These are phyloP conservation scores for Comarum palustre DNA, from an alignment of 306 rosid genomes.

Conservation along the genomic window DNA sequence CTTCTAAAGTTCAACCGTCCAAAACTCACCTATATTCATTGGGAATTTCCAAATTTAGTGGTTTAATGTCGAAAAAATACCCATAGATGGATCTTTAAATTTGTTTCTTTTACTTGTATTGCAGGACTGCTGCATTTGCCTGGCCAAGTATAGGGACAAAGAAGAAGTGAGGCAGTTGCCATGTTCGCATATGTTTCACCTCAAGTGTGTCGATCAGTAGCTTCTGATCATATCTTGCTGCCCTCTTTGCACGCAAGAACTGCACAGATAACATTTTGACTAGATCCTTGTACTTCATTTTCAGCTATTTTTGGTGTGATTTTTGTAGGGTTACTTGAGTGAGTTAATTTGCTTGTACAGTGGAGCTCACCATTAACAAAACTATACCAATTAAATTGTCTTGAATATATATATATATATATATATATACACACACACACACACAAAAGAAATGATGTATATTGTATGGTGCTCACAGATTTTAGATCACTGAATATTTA, in stretches of 20 bases:
- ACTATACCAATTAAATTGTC: constrained; percentile 17
- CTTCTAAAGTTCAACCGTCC: background rate
- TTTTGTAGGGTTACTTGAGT: constrained; percentile 59
- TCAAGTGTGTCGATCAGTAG: constrained; percentile 93
- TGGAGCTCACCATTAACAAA: constrained; percentile 71
- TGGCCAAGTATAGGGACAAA: constrained; percentile 66
- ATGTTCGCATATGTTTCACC: constrained; percentile 79
- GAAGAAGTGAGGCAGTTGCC: constrained; percentile 86
- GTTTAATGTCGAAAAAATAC: background rate
- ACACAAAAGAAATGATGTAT: constrained; percentile 12
- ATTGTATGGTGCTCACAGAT: background rate
- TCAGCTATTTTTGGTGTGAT: constrained; percentile 20
- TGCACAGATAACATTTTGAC: constrained; percentile 36
- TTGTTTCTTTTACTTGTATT: constrained; percentile 13
- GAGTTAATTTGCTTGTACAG: constrained; percentile 57
- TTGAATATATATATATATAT: constrained; percentile 7
- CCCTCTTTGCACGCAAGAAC: constrained; percentile 93
- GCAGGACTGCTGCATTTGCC: constrained; percentile 95
- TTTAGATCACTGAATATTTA: background rate
- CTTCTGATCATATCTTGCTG: constrained; percentile 72
- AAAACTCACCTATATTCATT: background rate
- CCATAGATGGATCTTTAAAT: background rate
- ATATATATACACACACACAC: no score
- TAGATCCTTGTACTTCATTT: background rate
- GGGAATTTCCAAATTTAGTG: background rate